Base-by-base conservation (phyloP, 2,329 filamentous ascomycete species). In the Cadophora malorum region DNA sequence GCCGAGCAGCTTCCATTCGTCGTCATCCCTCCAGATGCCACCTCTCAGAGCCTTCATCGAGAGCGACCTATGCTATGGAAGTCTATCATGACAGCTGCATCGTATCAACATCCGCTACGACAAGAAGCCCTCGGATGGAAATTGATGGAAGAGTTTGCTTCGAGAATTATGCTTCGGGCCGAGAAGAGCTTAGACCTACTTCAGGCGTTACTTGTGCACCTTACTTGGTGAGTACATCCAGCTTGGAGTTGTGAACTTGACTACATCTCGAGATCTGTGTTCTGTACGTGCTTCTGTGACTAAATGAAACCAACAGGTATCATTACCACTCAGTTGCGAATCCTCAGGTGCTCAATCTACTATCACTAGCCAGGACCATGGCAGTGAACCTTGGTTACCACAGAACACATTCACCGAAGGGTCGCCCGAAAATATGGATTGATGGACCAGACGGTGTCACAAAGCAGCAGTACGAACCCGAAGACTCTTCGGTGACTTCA, bases 101-200 rank as follows among this genome's bases (percentile, higher is more conserved):
- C 66, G 14, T 67, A 63, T 50, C 62, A 66, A 7, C 63, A 67
- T 50, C 41, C 64, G 6, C 23, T 63, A 25, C 64, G 62, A 16
- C 67, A 66, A 56, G 63, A 61, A 49, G 60, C 61, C 10, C 10
- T 69, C 38, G 69, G 68, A 8, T 55, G 55, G 52, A 62, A 67
- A 45, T 63, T 67, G 31, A 65, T 72, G 28, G 67, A 70, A 61
- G 65, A 72, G 12, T 68, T 69, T 16, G 68, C 41, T 50, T 60
- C 47, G 10, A 53, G 67, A 21, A 52, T 70, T 7, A 41, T 73
- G 23, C 35, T 71, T 10, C 59, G 66, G 21, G 68, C 68, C 9
- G 74, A 77, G 52, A 75, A 74, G 64, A 73, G 69, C 63, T 52
- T 77, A 59, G 75, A 77, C 45, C 63, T 76, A 8, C 71, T 77